Evolutionary conservation across 768 basidiomycete species (phyloP), one percentile per base, ranked within the genome.

Genomic region (Tricholoma flavovirens): DNA sequence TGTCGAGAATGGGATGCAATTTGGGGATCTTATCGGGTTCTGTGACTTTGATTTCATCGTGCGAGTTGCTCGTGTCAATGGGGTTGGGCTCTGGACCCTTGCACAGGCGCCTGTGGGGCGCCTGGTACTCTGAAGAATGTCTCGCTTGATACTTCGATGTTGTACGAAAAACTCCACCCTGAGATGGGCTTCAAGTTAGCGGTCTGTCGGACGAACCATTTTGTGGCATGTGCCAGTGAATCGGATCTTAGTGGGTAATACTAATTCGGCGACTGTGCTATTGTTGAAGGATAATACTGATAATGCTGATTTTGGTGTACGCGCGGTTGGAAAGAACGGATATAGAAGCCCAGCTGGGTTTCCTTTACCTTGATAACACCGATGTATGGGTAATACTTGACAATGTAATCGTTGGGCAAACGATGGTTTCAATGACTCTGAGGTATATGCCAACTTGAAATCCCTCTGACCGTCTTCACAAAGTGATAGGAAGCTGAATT

Each of bases 81-180:
- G 75, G 1, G 80, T 78, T 1, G 75, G 75, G 5, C 48, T 82
- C 17, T 83, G 80, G 80, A 79, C 79, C 15, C 69, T 83, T 21
- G 82, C 81, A 5, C 75, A 80, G 8, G n/a, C 12, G 2, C 81
- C 81, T n/a, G n/a, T n/a, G n/a, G n/a, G n/a, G n/a, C n/a, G 2
- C 81, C 81, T 2, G 78, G 79, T 26, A 81, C 79, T 14, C 80
- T 80, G 9, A 77, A 74, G 66, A 74, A 75, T 55, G 75, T 78
- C 5, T 66, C 68, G 36, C 66, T 82, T 45, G 77, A 79, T 62
- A 76, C 78, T 29, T 68, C 67, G n/a, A 69, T 73, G 32, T 64
- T 81, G 58, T n/a, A 78, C 77, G 36, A 82, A 82, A 67, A 82
- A 82, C 58, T 81, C 80, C 30, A 82, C 80, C 29, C 66, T 82